Evolutionary conservation across 306 rosid species (phyloP).

Genomic region (Datisca glomerata): DNA sequence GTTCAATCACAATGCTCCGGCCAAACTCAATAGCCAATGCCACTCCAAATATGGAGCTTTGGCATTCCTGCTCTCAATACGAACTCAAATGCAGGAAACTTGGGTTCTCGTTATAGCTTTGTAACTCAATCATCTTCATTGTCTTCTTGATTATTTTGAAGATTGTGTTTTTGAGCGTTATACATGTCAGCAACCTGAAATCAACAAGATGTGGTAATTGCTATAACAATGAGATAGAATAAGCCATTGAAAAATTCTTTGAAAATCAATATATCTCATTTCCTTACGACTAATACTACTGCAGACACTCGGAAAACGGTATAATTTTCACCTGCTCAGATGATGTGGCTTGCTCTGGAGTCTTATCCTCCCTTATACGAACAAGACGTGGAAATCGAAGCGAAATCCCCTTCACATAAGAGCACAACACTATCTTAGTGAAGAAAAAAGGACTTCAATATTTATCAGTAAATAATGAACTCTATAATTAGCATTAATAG

Average conservation of each 20-base stretch:
- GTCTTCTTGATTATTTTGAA: slow-evolving; percentile 38
- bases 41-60: slow-evolving; percentile 4
- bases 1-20: background rate
- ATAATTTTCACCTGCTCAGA: slow-evolving; percentile 55
- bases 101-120: background rate
- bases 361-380: slow-evolving; percentile 77
- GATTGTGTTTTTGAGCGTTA: slow-evolving; percentile 57
- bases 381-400: slow-evolving; percentile 81
- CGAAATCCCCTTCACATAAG: slow-evolving; percentile 55
- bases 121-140: slow-evolving; percentile 49
- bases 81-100: slow-evolving; percentile 10
- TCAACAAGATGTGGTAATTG: too few species aligned
- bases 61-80: slow-evolving; percentile 5
- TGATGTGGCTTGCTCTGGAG: slow-evolving; percentile 72
- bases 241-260: too few species aligned
- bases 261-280: too few species aligned
- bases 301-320: background rate
- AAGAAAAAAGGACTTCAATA: slow-evolving; percentile 9
- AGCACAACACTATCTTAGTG: slow-evolving; percentile 9
- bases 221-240: too few species aligned
- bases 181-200: slow-evolving; percentile 89
- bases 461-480: too few species aligned
- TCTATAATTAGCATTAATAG: too few species aligned
- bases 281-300: too few species aligned
- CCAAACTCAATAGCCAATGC: background rate